Conservation (phyloP, 2,329 filamentous ascomycete genomes). For the Colletotrichum filicis region DNA sequence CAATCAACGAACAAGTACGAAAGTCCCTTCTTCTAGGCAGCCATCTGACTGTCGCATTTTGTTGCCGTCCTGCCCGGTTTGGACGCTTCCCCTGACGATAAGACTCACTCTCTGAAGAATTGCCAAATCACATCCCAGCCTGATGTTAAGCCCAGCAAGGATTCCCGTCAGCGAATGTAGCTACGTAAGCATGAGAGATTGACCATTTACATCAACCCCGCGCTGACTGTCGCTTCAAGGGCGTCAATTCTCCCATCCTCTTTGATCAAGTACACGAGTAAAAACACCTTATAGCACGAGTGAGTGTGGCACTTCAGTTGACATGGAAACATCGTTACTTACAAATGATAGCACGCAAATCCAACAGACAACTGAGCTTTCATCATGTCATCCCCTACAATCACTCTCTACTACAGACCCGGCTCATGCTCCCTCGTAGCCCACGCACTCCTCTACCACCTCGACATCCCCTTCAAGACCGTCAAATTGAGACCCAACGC, state of each 20-base stretch:
- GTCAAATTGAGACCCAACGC: neutral
- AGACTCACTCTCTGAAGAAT: neutral
- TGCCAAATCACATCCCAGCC: neutral
- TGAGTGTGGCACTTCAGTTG: neutral
- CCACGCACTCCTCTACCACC: neutral
- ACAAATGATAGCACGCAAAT: neutral
- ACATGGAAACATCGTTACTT: neutral
- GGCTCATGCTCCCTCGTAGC: neutral
- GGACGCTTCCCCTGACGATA: neutral
- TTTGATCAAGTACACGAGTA: neutral
- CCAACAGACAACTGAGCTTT: neutral
- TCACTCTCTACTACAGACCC: neutral
- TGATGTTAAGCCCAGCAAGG: neutral
- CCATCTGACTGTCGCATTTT: neutral
- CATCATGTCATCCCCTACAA: neutral
- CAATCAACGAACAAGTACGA: neutral
- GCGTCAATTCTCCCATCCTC: neutral
- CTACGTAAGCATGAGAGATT: neutral
- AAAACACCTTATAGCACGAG: neutral
- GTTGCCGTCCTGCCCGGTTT: neutral
- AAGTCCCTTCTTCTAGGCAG: neutral
- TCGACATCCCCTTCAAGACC: neutral
- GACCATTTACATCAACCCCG: neutral
- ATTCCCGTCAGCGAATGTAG: neutral
- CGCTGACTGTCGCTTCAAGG: neutral